A percentile compares a stretch with the other conserved stretches of the same genome.
phyloP scores from a whole-genome alignment of 192 early-diverging fungal species.

The Umbelopsis vinacea region DNA sequence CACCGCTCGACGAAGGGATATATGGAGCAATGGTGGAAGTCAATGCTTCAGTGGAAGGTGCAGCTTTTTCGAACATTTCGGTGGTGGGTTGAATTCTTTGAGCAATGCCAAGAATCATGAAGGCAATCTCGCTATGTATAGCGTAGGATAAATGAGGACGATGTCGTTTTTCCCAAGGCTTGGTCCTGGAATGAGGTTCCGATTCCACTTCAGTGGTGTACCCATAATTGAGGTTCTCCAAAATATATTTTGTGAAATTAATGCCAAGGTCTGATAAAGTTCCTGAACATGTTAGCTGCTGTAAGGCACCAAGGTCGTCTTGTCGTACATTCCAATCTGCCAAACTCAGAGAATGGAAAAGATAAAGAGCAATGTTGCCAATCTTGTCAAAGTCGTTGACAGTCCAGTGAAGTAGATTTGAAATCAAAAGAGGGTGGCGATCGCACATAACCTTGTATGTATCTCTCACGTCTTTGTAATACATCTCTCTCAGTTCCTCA shows the following conservation, averaged over 20 bases:
- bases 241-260: constrained; percentile 35
- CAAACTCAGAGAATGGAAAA: constrained; percentile 49
- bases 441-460: constrained; percentile 43
- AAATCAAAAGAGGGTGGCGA: constrained; percentile 37
- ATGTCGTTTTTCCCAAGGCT: constrained; percentile 30
- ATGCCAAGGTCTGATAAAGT: constrained; percentile 2
- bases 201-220: constrained; percentile 1
- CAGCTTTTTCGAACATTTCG: constrained; percentile 6
- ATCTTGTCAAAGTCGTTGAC: constrained; percentile 43
- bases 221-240: constrained; percentile 35
- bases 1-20: constrained; percentile 12
- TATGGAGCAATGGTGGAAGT: constrained; percentile 16
- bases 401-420: constrained; percentile 44
- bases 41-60: not conserved
- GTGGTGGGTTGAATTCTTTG: constrained; percentile 34
- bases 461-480: constrained; percentile 51
- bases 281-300: constrained; percentile 30
- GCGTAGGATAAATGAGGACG: constrained; percentile 27
- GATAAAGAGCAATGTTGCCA: constrained; percentile 48
- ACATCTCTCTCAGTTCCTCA: constrained; percentile 35
- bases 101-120: constrained; percentile 35
- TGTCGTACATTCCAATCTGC: constrained; percentile 42
- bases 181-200: constrained; percentile 16
- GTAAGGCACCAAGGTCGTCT: constrained; percentile 41
- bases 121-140: constrained; percentile 40